Evolutionary conservation across 2,329 filamentous ascomycete genomes (phyloP).

Genomic region (Shiraia bambusicola): DNA sequence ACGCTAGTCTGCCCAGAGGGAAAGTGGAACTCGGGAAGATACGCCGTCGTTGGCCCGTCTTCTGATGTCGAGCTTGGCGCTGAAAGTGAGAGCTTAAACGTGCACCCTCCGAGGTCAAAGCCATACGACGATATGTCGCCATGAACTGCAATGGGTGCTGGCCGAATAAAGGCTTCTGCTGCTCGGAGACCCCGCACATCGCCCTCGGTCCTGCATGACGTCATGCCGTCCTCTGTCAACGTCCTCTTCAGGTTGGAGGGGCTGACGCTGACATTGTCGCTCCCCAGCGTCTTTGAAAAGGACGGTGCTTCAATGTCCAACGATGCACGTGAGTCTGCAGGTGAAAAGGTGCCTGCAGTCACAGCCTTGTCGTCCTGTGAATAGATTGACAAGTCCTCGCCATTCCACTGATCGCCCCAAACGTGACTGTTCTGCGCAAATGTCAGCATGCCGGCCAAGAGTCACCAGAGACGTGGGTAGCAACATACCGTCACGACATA

Average conservation of each 20-base stretch:
- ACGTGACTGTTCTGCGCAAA: slow-evolving; percentile 72
- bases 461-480: too few relatives aligned
- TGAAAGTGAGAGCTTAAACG: slow-evolving; percentile 71
- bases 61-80: slow-evolving; percentile 62
- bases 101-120: slow-evolving; percentile 79
- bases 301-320: slow-evolving; percentile 54
- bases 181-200: slow-evolving; percentile 69
- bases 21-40: slow-evolving; percentile 90
- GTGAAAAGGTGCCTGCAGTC: slow-evolving; percentile 52
- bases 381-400: slow-evolving; percentile 90
- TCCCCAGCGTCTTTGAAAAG: slow-evolving; percentile 56
- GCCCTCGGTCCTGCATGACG: slow-evolving; percentile 22
- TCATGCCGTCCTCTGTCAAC: slow-evolving; percentile 60
- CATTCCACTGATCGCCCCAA: slow-evolving; percentile 95
- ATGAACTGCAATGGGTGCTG: slow-evolving; percentile 73
- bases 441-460: too few relatives aligned
- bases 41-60: slow-evolving; percentile 75
- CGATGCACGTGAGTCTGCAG: slow-evolving; percentile 54
- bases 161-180: slow-evolving; percentile 89
- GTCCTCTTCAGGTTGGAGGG: slow-evolving; percentile 75
- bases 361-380: slow-evolving; percentile 76
- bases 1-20: slow-evolving; percentile 72
- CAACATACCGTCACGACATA: slow-evolving; percentile 69
- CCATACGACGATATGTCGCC: slow-evolving; percentile 71
- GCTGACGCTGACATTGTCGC: slow-evolving; percentile 58